phyloP scores from a whole-genome alignment of 2,329 filamentous ascomycete species.

The Talaromyces pinophilus region DNA sequence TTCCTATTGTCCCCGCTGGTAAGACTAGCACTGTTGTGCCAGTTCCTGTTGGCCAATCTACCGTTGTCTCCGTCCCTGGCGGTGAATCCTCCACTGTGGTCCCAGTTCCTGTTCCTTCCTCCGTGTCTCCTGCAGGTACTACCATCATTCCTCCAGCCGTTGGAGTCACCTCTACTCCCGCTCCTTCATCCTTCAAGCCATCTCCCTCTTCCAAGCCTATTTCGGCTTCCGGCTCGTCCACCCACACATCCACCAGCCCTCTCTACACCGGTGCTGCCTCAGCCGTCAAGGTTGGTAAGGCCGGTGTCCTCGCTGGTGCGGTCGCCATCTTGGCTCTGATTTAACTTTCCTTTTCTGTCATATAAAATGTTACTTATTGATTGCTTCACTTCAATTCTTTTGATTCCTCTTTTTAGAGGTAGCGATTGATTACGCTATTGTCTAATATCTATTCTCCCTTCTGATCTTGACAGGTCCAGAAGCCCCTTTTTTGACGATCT shows the following conservation, averaged over 20 bases:
- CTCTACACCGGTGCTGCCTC: constrained; percentile 18
- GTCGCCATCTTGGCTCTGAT: constrained; percentile 18
- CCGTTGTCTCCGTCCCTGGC: background rate
- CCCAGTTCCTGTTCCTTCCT: background rate
- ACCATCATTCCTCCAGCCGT: constrained; percentile 1
- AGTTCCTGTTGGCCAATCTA: background rate
- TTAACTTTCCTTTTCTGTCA: constrained; percentile 2
- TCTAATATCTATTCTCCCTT: constrained; percentile 20
- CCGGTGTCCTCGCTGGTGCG: constrained; percentile 10
- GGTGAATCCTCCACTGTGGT: background rate
- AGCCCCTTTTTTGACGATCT: constrained; percentile 3
- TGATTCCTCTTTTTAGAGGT: constrained; percentile 13
- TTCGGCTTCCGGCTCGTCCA: constrained; percentile 9
- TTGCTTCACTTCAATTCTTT: background rate
- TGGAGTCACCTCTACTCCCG: constrained; percentile 5
- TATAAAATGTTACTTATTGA: background rate
- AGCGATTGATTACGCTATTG: constrained; percentile 21
- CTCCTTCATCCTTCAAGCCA: background rate
- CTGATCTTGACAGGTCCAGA: background rate
- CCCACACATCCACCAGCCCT: constrained; percentile 12
- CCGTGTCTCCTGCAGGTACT: constrained; percentile 8
- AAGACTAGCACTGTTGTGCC: constrained; percentile 7
- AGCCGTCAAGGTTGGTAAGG: constrained; percentile 10
- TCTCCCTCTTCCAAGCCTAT: constrained; percentile 7
- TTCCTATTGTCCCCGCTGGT: background rate